Evolutionary conservation across 1,284 basidiomycete genomes (phyloP), one percentile per base, ranked within the genome.

Genomic region (Cronartium quercuum): DNA sequence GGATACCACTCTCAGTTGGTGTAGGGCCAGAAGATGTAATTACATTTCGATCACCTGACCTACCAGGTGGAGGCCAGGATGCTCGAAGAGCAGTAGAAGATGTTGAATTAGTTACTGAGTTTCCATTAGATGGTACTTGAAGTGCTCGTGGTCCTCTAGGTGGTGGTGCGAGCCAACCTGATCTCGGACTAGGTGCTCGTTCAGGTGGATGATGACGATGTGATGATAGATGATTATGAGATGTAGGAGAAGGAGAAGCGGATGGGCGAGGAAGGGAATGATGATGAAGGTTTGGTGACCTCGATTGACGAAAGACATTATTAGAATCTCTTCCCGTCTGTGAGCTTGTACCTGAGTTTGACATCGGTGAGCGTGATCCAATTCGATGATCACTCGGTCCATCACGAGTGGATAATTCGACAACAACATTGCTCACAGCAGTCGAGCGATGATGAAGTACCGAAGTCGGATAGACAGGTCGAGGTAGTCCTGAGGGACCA

Each of bases 11-110:
- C 38, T 58, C 29, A 40, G 0, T 18, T 34, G 60, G 35, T 6
- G 37, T 51, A 37, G 68, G 41, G 18, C 24, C 29, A 13, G 21
- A 35, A 10, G 58, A 41, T 13, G 35, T 29, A n/a, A 47, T 44
- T 42, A 18, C 37, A 5, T 18, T 38, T 6, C 24, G 21, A 10
- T 51, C 21, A 35, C 4, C 18, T 6, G 35, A 41, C 9, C 40
- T 61, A n/a, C 57, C 24, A 15, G 47, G 57, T 10, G 42, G 57
- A 34, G 68, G 68, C 68, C 68, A 69, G 24, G 55, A 42, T 40
- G 68, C 58, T 34, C 68, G 68, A n/a, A 42, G 37, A 42, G 38
- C n/a, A 60, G 55, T 6, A 34, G 42, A 38, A 42, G 57, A 10
- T 3, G 41, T 35, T 42, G 37, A n/a, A 35, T 40, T n/a, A 29